Evolutionary conservation across 2,329 filamentous ascomycete species (phyloP).

Genomic region (Chaetomium strumarium): DNA sequence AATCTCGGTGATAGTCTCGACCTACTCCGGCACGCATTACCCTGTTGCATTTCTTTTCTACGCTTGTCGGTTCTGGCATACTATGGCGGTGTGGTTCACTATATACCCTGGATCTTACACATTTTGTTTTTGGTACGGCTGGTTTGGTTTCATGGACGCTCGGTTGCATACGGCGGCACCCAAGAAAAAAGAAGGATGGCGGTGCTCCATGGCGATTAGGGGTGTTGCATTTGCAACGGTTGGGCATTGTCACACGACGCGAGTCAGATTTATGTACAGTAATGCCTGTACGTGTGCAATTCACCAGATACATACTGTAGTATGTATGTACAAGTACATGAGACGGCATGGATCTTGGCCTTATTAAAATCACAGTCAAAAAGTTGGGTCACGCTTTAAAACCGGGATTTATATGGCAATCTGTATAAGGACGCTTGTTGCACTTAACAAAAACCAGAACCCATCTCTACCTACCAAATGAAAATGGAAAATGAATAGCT

Average conservation of each 20-base stretch:
- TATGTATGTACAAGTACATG: too few species aligned
- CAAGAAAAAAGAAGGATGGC: background rate
- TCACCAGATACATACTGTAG: too few species aligned
- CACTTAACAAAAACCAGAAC: too few species aligned
- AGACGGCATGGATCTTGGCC: too few species aligned
- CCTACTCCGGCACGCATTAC: background rate
- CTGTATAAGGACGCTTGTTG: too few species aligned
- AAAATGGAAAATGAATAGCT: too few species aligned
- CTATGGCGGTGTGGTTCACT: background rate
- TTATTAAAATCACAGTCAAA: too few species aligned
- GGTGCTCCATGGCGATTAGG: background rate
- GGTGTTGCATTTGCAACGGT: background rate
- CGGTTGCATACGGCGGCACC: background rate
- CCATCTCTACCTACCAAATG: too few species aligned
- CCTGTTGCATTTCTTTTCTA: background rate
- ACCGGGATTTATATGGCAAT: too few species aligned
- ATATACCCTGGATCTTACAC: slow-evolving; percentile 11
- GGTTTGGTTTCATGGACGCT: background rate
- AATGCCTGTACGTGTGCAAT: too few species aligned
- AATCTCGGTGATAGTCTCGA: slow-evolving; percentile 1
- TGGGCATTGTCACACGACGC: background rate
- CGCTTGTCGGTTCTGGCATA: slow-evolving; percentile 1
- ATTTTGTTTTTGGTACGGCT: slow-evolving; percentile 10
- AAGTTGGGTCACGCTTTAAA: too few species aligned
- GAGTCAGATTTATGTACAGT: too few species aligned